Conservation (phyloP, 441 rosid genomes). For the Corymbia citriodora region DNA sequence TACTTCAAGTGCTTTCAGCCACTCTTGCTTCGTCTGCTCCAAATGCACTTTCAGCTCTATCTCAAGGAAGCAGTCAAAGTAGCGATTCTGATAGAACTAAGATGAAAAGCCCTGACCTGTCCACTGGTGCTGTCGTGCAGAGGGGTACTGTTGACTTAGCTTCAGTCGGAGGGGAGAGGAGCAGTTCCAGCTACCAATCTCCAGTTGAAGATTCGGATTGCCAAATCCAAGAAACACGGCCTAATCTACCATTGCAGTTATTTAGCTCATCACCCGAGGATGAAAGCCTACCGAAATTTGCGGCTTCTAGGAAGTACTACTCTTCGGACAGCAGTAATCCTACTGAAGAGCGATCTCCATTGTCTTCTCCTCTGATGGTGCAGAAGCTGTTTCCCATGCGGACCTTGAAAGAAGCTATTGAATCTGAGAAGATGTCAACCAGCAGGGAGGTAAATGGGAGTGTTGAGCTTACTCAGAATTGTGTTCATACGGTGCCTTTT, state of each 20-base stretch:
- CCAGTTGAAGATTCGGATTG: conserved; percentile 66
- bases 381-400: conserved; percentile 74
- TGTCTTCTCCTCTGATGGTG: conserved; percentile 64
- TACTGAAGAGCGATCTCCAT: conserved; percentile 65
- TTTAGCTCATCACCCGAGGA: conserved; percentile 74
- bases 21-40: conserved; percentile 53
- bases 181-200: conserved; percentile 64
- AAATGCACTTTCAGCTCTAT: conserved; percentile 37
- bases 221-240: conserved; percentile 43
- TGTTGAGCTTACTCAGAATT: conserved; percentile 32
- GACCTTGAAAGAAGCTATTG: conserved; percentile 44
- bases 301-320: conserved; percentile 71
- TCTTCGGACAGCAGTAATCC: conserved; percentile 91
- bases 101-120: conserved; percentile 34
- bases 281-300: conserved; percentile 59
- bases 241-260: conserved; percentile 69
- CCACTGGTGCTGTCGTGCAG: conserved; percentile 25
- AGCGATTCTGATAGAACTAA: conserved; percentile 57
- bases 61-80: conserved; percentile 60
- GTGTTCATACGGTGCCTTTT: conserved; percentile 38
- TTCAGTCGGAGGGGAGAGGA: conserved; percentile 53
- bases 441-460: conserved; percentile 31
- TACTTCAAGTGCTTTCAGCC: conserved; percentile 66
- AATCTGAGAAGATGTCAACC: conserved; percentile 37
- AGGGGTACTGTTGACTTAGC: conserved; percentile 33